Conservation (phyloP, 202 grass and related monocot species). For the Hordeum pubiflorum region DNA sequence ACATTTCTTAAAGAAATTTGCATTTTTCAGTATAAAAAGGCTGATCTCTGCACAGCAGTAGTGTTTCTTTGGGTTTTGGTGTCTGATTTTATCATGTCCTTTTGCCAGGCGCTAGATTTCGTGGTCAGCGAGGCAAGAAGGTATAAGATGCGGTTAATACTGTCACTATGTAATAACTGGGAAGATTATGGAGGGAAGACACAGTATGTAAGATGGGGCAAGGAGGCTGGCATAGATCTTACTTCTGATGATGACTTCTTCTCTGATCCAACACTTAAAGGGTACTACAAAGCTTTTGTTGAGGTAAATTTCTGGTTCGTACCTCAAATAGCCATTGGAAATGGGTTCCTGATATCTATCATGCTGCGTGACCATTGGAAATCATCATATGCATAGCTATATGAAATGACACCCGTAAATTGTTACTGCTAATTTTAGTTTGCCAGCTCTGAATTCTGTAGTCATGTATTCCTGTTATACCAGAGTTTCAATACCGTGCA, state of each 20-base stretch:
- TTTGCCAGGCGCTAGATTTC: conserved; percentile 65
- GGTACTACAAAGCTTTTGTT: conserved; percentile 75
- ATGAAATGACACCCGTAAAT: not conserved
- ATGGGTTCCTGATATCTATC: not conserved
- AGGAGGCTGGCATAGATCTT: conserved; percentile 49
- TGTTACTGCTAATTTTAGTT: not conserved
- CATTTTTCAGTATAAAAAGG: not conserved
- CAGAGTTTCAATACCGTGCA: no score
- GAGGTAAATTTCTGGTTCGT: conserved; percentile 29
- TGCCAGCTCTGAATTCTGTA: not conserved
- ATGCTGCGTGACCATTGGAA: no score
- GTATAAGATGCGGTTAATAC: conserved; percentile 48
- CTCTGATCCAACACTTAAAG: conserved; percentile 51
- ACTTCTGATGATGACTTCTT: conserved; percentile 67
- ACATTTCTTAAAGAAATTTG: not conserved
- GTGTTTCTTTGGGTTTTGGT: not conserved
- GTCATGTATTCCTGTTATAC: not conserved
- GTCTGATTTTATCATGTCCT: not conserved
- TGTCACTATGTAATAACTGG: conserved; percentile 75
- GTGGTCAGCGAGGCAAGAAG: conserved; percentile 72
- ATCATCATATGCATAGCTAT: not conserved
- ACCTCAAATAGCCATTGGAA: not conserved
- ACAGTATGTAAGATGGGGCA: conserved; percentile 68
- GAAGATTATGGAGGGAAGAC: conserved; percentile 70
- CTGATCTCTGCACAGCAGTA: not conserved